These are phyloP conservation scores for Diospyros lotus DNA, from an alignment of 148 eudicot genomes.

Conservation along the genomic window DNA sequence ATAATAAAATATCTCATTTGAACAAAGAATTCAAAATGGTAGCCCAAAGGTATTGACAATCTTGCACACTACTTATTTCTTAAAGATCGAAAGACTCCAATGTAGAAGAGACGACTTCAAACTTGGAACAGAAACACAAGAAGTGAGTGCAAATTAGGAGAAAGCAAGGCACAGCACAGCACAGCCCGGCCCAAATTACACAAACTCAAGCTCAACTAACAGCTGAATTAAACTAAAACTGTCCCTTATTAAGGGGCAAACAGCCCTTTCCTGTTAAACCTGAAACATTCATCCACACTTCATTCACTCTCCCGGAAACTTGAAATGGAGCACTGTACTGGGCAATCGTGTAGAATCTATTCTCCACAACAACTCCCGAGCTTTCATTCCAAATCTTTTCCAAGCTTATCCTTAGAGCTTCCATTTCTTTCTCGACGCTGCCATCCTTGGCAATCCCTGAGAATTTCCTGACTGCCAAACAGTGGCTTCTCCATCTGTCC, in stretches of 20 bases:
- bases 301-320: constrained; percentile 20
- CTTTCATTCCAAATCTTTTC: constrained; percentile 4
- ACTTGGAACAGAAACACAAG: too few species aligned
- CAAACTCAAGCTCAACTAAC: too few species aligned
- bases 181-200: too few species aligned
- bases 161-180: too few species aligned
- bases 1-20: too few species aligned
- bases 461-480: constrained; percentile 18
- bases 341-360: constrained; percentile 16
- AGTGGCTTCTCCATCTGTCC: constrained; percentile 14
- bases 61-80: too few species aligned
- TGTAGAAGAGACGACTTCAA: too few species aligned
- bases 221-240: too few species aligned
- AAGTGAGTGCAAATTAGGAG: too few species aligned
- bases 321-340: constrained; percentile 20
- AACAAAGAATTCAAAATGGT: too few species aligned
- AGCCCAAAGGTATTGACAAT: too few species aligned
- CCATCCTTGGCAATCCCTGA: constrained; percentile 27
- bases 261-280: constrained; percentile 16
- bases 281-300: constrained; percentile 26
- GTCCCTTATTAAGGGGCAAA: background rate
- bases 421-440: constrained; percentile 11
- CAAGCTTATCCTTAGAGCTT: constrained; percentile 9
- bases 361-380: background rate
- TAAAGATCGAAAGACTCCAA: too few species aligned